These are phyloP conservation scores for Prunus padus DNA, from an alignment of 306 rosid genomes.

Conservation along the genomic window DNA sequence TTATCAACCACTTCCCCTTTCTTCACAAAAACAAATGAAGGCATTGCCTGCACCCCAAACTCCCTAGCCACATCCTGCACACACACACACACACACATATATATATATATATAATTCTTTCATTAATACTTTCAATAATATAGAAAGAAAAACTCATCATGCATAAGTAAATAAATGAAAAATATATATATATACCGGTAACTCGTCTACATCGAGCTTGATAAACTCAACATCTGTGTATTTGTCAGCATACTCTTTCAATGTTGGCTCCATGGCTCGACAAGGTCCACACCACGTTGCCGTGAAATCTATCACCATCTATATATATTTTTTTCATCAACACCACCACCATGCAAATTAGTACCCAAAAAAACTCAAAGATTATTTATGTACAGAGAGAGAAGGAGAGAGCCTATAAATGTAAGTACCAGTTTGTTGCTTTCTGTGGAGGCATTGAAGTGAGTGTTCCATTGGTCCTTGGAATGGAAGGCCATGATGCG, in stretches of 20 bases:
- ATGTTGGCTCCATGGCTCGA: conserved; percentile 56
- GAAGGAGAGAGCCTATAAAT: background rate
- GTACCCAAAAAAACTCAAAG: background rate
- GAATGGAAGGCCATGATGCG: conserved; percentile 45
- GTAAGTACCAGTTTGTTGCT: conserved; percentile 60
- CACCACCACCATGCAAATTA: background rate
- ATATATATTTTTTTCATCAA: background rate
- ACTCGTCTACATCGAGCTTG: conserved; percentile 70
- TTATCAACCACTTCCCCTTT: conserved; percentile 54
- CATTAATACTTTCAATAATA: background rate
- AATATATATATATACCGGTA: conserved; percentile 47
- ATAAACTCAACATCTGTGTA: conserved; percentile 63
- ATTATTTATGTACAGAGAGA: no score
- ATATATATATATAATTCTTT: background rate
- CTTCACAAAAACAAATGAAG: conserved; percentile 66
- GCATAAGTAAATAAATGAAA: background rate
- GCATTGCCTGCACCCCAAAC: conserved; percentile 60
- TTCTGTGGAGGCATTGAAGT: conserved; percentile 44
- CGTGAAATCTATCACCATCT: conserved; percentile 82
- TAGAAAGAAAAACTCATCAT: background rate
- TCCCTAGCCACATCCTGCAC: conserved; percentile 69
- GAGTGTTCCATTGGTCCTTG: conserved; percentile 54
- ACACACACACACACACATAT: no score
- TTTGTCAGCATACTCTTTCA: conserved; percentile 51
- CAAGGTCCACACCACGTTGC: conserved; percentile 90